Conservation (phyloP, 345 rosid genomes). For the Fremontodendron californicum region DNA sequence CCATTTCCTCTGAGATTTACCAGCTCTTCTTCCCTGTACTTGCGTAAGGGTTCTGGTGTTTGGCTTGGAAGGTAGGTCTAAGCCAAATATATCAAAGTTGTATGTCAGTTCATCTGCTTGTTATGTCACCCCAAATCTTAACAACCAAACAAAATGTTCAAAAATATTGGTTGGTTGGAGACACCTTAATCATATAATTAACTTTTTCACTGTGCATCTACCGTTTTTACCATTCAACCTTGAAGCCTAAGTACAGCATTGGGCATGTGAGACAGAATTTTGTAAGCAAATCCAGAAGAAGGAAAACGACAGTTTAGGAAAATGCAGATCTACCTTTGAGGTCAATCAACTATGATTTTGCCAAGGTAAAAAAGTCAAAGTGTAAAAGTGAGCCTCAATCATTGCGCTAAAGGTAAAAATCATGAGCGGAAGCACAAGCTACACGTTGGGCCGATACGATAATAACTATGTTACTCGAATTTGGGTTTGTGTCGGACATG, state of each 20-base stretch:
- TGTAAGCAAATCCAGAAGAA: background rate
- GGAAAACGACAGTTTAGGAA: background rate
- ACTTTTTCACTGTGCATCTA: background rate
- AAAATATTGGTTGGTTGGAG: background rate
- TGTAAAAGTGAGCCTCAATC: background rate
- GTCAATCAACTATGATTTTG: background rate
- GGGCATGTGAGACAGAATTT: background rate
- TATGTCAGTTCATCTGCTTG: slow-evolving; percentile 5
- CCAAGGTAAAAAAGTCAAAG: background rate
- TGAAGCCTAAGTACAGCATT: too few species aligned
- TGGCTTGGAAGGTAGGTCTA: slow-evolving; percentile 82
- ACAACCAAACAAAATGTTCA: background rate
- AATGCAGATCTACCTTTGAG: slow-evolving; percentile 11
- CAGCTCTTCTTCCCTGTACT: slow-evolving; percentile 67
- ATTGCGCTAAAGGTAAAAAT: background rate
- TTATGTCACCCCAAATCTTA: background rate
- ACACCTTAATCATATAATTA: background rate
- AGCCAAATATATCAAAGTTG: background rate
- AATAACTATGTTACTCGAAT: too few species aligned
- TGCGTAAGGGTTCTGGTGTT: slow-evolving; percentile 62
- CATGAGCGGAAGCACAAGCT: too few species aligned
- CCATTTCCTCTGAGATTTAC: slow-evolving; percentile 59
- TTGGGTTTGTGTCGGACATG: too few species aligned
- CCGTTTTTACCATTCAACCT: too few species aligned
- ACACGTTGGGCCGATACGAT: too few species aligned